phyloP scores from a whole-genome alignment of 106 monocot species.

The Posidonia australis region DNA sequence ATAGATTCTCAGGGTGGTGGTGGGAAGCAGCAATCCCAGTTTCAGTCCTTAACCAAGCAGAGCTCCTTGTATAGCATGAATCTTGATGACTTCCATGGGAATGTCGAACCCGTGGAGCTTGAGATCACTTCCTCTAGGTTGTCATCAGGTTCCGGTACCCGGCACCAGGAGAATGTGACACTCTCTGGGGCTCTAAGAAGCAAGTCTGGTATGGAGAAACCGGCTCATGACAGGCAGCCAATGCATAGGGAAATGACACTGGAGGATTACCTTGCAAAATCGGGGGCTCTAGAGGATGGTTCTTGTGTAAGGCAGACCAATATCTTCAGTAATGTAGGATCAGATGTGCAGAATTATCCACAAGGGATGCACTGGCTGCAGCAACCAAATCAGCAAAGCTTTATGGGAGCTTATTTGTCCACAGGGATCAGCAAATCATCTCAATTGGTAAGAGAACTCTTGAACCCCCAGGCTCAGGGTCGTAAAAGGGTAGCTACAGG shows the following conservation, averaged over 20 bases:
- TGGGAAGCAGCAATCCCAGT: conserved; percentile 9
- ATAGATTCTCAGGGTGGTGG: conserved; percentile 41
- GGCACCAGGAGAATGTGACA: conserved; percentile 42
- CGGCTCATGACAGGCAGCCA: conserved; percentile 25
- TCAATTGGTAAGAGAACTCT: neutral
- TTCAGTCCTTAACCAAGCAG: conserved; percentile 22
- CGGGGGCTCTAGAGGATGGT: conserved; percentile 39
- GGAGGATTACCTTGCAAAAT: conserved; percentile 60
- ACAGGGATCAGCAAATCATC: too few relatives aligned
- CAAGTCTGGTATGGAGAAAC: conserved; percentile 20
- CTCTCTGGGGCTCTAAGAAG: too few relatives aligned
- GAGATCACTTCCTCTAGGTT: conserved; percentile 2
- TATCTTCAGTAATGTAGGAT: too few relatives aligned
- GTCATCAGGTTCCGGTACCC: conserved; percentile 27
- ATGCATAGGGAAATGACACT: conserved; percentile 57
- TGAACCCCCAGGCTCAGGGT: neutral
- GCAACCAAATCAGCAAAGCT: too few relatives aligned
- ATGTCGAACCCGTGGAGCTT: conserved; percentile 20
- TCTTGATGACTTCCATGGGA: conserved; percentile 61
- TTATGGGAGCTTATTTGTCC: too few relatives aligned
- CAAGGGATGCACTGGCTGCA: too few relatives aligned
- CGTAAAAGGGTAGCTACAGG: neutral
- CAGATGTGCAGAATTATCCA: too few relatives aligned
- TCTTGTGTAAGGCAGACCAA: neutral
- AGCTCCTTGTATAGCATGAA: conserved; percentile 64